Conservation (phyloP, 139 green algal genomes). For the Tetraselmis chui region DNA sequence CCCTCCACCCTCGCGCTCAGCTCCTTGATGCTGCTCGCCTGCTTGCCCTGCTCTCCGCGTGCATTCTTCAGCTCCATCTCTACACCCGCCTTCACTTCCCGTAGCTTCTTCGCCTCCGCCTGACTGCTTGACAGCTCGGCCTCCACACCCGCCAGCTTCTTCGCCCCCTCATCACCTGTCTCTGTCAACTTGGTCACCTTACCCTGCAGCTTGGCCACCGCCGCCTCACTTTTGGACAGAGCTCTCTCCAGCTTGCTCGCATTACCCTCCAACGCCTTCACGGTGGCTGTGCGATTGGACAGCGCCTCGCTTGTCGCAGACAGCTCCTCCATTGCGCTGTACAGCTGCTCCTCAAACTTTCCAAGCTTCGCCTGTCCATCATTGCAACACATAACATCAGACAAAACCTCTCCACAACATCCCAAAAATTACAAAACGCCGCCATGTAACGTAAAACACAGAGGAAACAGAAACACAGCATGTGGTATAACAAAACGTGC, state of each 20-base stretch:
- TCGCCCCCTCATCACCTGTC: neutral
- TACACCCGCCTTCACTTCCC: neutral
- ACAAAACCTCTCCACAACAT: no score
- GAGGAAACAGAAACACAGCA: no score
- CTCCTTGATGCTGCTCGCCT: neutral
- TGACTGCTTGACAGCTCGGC: neutral
- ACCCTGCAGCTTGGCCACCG: neutral
- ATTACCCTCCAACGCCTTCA: neutral
- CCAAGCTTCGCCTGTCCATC: neutral
- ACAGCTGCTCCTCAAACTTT: neutral
- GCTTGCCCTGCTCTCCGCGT: neutral
- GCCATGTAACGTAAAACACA: no score
- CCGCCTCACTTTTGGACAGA: neutral
- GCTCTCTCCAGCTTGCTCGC: neutral
- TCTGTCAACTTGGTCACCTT: neutral
- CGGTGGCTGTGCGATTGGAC: neutral
- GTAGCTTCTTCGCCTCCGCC: neutral
- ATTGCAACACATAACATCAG: no score
- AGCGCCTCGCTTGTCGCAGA: neutral
- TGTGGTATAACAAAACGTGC: no score
- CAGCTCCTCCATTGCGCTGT: neutral
- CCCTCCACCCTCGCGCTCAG: neutral
- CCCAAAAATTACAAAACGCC: no score
- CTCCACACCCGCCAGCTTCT: neutral
- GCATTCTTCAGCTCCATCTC: neutral